Conservation (phyloP, 2,329 filamentous ascomycete genomes). For the Remersonia thermophila region DNA sequence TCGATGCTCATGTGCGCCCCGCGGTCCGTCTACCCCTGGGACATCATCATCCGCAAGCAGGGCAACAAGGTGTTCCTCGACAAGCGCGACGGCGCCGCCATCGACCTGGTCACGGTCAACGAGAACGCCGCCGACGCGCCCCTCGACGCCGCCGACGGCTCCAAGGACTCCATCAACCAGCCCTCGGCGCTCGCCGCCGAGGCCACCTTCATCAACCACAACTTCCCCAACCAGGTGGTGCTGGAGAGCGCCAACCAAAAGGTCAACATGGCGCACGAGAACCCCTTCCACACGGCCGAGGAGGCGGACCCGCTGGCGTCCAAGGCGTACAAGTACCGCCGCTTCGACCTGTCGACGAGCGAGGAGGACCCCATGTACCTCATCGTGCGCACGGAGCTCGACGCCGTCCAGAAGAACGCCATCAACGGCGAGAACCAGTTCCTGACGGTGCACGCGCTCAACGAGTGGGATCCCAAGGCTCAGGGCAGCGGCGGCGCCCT, state of each 20-base stretch:
- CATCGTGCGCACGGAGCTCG: conserved; percentile 86
- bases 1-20: conserved; percentile 99
- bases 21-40: conserved; percentile 95
- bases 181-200: conserved; percentile 88
- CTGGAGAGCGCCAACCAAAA: conserved; percentile 67
- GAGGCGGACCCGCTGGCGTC: conserved; percentile 88
- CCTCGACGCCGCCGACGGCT: conserved; percentile 78
- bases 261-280: conserved; percentile 73
- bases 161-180: conserved; percentile 91
- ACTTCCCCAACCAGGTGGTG: conserved; percentile 95
- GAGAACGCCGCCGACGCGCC: conserved; percentile 96
- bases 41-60: conserved; percentile 85
- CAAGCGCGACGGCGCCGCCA: conserved; percentile 88
- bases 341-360: conserved; percentile 89
- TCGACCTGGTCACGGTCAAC: conserved; percentile 98
- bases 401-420: conserved; percentile 91
- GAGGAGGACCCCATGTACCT: conserved; percentile 90
- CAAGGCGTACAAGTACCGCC: conserved; percentile 97
- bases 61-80: conserved; percentile 97
- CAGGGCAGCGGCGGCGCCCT: conserved; percentile 88
- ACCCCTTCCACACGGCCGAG: conserved; percentile 96
- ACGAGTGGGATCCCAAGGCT: conserved; percentile 98
- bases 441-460: conserved; percentile 87
- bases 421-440: conserved; percentile 85
- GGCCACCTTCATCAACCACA: conserved; percentile 99